Conservation (phyloP, 192 early-diverging fungal species). For the Borealophlyctis nickersoniae region DNA sequence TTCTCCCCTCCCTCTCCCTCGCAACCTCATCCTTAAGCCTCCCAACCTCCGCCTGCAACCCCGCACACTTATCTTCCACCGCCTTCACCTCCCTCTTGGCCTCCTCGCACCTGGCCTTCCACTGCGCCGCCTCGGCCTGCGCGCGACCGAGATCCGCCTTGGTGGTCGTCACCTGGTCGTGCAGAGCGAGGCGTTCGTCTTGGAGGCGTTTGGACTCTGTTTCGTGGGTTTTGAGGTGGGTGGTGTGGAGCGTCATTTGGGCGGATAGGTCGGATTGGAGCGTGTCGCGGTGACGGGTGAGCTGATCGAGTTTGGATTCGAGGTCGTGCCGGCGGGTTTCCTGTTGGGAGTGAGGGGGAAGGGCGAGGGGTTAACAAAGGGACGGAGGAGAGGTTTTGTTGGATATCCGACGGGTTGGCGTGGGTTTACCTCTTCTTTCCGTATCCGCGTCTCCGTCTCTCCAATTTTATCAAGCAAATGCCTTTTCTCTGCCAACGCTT, state of each 20-base stretch:
- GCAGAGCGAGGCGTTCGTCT: constrained; percentile 13
- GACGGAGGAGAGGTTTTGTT: not conserved
- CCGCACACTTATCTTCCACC: constrained; percentile 17
- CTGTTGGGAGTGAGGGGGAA: constrained; percentile 19
- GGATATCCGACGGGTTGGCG: too few species aligned
- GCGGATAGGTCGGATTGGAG: constrained; percentile 24
- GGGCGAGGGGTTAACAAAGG: not conserved
- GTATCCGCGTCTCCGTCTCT: constrained; percentile 23
- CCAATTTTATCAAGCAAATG: constrained; percentile 18
- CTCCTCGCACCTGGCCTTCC: constrained; percentile 3
- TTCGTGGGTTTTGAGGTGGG: constrained; percentile 32
- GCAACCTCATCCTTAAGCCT: constrained; percentile 24
- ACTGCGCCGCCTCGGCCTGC: constrained; percentile 8
- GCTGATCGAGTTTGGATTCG: constrained; percentile 25
- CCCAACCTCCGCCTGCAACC: constrained; percentile 20
- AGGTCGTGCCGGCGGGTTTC: constrained; percentile 30
- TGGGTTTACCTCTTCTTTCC: constrained; percentile 32
- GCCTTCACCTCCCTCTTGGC: constrained; percentile 10
- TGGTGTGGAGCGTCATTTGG: constrained; percentile 13
- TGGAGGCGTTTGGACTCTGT: constrained; percentile 29
- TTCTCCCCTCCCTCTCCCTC: constrained; percentile 10
- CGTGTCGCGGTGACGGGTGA: constrained; percentile 25
- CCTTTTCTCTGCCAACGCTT: constrained; percentile 30
- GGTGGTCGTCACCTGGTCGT: constrained; percentile 31
- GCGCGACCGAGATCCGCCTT: constrained; percentile 25